A percentile compares a stretch with the other conserved stretches of the same genome.
Evolutionary conservation across 106 monocot genomes (phyloP).

Genomic region (Allium sativum): DNA sequence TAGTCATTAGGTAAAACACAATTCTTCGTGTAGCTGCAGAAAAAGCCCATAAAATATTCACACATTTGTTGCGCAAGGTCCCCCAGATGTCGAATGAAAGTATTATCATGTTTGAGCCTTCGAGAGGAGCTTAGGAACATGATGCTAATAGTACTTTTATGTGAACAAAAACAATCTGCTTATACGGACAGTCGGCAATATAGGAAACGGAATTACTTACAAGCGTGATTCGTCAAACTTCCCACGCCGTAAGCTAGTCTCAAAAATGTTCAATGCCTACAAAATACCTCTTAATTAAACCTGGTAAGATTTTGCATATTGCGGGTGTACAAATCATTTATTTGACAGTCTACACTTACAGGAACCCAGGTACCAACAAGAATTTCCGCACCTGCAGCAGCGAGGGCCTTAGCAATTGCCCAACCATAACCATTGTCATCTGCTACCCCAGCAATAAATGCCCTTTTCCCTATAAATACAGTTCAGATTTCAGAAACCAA

Average conservation of each 20-base stretch:
- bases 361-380: constrained; percentile 99
- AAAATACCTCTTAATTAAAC: background rate
- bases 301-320: background rate
- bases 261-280: constrained; percentile 75
- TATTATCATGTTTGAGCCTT: too few relatives aligned
- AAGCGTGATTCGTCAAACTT: constrained; percentile 79
- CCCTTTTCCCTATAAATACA: constrained; percentile 22
- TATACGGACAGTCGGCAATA: too few relatives aligned
- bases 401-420: constrained; percentile 98
- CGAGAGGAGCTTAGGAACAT: too few relatives aligned
- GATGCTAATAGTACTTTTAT: too few relatives aligned
- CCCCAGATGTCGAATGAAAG: too few relatives aligned
- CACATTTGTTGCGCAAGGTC: too few relatives aligned
- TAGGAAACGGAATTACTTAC: background rate
- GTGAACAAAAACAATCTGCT: too few relatives aligned
- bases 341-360: constrained; percentile 7
- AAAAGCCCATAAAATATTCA: too few relatives aligned
- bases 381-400: constrained; percentile 96
- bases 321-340: background rate
- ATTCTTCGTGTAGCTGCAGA: too few relatives aligned
- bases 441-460: constrained; percentile 96
- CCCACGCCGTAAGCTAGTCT: constrained; percentile 86
- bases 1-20: background rate
- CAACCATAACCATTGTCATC: constrained; percentile 99
- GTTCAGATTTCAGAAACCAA: too few relatives aligned